Evolutionary conservation across 1,284 basidiomycete species (phyloP), one percentile per base, ranked within the genome.

Genomic region (Tranzscheliella williamsii): DNA sequence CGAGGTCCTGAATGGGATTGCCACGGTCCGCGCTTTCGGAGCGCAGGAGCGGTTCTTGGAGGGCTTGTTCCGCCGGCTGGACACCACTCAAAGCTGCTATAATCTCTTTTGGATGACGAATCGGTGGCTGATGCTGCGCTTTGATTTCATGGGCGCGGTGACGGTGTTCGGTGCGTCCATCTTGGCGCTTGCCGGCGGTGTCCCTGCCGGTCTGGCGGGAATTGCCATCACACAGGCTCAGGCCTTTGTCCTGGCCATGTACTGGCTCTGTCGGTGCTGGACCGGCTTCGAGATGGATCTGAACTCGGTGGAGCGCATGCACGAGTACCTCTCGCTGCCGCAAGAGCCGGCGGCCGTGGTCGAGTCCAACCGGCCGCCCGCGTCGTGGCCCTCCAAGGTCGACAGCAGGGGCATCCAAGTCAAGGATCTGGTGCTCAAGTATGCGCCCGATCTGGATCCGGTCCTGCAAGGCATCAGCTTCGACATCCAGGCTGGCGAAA

Each of bases 41-140:
- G 74, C 77, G 53, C 67, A 65, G 2, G 56, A 58, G 42, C 67
- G 60, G 15, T 76, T 96, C 82, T 78, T 83, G 42, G 74, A 76
- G 8, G 82, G 87, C 64, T 81, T 84, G 27, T 55, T 64, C 15
- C 72, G 67, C 40, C 83, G 85, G n/a, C 83, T 93, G 41, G 88
- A 96, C 68, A 80, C 88, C 35, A 91, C 96, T 80, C 94, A 95
- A 73, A 82, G 89, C 29, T 90, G 91, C 2, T 94, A 93, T 76
- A 90, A 87, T 84, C 78, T 94, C 54, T 91, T 88, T 0, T 83
- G 88, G 18, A 82, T 84, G 12, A 92, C 91, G 75, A 79, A 89
- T 84, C 84, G 90, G 46, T 93, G 90, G 90, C 85, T 94, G 17
- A 89, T 88, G 54, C 64, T 86, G 15, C 81, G 86, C 2, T 79